Conservation (phyloP, 1,284 basidiomycete genomes). For the Ceratobasidium sp. region DNA sequence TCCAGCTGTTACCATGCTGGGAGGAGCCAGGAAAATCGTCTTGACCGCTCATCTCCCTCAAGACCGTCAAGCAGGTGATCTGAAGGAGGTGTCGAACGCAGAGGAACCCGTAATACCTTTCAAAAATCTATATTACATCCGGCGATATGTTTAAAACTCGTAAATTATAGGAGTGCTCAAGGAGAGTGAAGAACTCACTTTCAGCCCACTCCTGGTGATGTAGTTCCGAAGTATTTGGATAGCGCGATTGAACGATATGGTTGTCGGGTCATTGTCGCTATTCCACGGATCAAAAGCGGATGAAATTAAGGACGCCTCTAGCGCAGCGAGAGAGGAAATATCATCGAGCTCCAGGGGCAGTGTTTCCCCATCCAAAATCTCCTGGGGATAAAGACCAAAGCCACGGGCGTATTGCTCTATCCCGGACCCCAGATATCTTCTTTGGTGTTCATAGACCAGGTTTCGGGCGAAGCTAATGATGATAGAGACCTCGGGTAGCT, state of each 20-base stretch:
- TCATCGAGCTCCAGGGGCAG: too few relatives aligned
- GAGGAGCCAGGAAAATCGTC: background rate
- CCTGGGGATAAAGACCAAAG: background rate
- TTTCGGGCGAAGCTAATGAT: too few relatives aligned
- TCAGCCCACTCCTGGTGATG: background rate
- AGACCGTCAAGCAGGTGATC: background rate
- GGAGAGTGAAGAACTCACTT: background rate
- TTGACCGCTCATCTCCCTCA: background rate
- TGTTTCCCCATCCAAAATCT: background rate
- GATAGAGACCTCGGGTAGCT: too few relatives aligned
- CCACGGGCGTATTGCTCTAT: background rate
- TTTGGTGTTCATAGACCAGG: background rate
- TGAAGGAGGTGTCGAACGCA: background rate
- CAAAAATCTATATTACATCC: background rate
- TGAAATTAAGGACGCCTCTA: background rate
- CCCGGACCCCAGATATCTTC: background rate
- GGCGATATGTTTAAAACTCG: background rate
- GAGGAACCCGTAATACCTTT: slow-evolving; percentile 7
- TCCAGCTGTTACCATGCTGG: background rate
- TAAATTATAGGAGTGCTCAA: background rate
- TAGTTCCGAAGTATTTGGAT: background rate
- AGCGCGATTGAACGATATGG: background rate
- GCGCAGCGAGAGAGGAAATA: background rate
- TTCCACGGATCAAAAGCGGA: background rate
- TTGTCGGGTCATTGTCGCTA: background rate